Evolutionary conservation across 163 green algal species (phyloP), one percentile per base, ranked within the genome.

Genomic region (Scenedesmus sp.): DNA sequence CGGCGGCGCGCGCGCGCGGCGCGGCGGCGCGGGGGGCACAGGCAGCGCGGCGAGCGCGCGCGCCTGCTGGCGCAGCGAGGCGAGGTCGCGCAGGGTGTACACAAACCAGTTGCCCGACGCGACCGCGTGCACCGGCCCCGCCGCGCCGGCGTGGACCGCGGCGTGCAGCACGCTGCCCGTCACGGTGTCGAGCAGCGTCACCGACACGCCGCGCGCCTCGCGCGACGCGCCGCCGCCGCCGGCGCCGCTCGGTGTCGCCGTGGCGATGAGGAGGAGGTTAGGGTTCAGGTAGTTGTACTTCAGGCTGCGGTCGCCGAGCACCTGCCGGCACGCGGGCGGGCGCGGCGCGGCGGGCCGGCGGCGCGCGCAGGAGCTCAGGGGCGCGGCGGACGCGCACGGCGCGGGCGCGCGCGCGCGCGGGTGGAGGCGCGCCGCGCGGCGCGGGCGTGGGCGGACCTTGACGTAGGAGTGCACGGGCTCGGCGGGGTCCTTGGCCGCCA

Each of bases 231-330:
- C 26, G 1, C 36, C 28, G 20, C 28, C 67, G 28, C 9, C 42
- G 17, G 45, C 66, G 0, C 51, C 4, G 0, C n/a, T n/a, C n/a
- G 75, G 60, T 0, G 50, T 57, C 10, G 84, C 90, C 0, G 88
- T 93, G 22, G 89, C 92, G 14, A 98, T 79, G 33, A 94, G 91
- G 24, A 97, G 87, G 26, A 97, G 67, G 88, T 98, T 98, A 67
- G 92, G 93, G 88, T 97, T 97, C 29, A 98, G 80, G 87, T 98
- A 96, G 66, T 97, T 97, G 85, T 95, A 95, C 73, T 97, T 92
- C 67, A 98, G 86, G 85, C 71, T 89, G 47, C 90, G 90, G 81
- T 95, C 89, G 36, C 93, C 93, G 60, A 98, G 83, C 26, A 97
- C 81, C 85, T 94, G 83, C 18, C 47, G 31, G 31, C 11, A 33